Conservation (phyloP, 2,329 filamentous ascomycete genomes). For the Atkinsonella texensis region DNA sequence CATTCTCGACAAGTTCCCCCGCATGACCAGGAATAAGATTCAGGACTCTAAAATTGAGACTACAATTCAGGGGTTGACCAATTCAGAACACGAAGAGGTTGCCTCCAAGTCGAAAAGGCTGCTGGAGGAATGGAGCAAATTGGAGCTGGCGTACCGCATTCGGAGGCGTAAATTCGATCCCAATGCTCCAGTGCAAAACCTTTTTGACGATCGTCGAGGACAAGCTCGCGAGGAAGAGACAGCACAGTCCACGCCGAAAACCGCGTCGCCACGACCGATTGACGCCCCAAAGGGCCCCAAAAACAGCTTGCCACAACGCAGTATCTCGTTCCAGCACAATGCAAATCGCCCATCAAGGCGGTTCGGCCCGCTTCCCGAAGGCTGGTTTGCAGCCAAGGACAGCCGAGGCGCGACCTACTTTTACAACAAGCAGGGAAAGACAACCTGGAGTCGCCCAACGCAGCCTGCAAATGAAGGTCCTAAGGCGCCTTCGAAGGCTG, state of each 20-base stretch:
- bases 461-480: conserved; percentile 52
- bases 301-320: conserved; percentile 46
- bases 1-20: conserved; percentile 78
- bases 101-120: conserved; percentile 57
- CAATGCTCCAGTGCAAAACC: conserved; percentile 43
- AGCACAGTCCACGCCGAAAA: conserved; percentile 25
- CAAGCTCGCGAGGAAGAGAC: conserved; percentile 30
- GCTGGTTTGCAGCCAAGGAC: conserved; percentile 73
- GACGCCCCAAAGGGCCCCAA: conserved; percentile 46
- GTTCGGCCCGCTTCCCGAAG: conserved; percentile 52
- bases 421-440: conserved; percentile 65
- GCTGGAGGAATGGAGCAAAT: conserved; percentile 74
- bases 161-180: conserved; percentile 78
- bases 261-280: conserved; percentile 31
- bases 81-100: conserved; percentile 63
- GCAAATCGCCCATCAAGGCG: conserved; percentile 42
- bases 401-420: conserved; percentile 67
- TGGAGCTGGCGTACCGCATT: conserved; percentile 87
- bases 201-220: conserved; percentile 50
- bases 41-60: conserved; percentile 90
- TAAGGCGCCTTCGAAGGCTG: conserved; percentile 52
- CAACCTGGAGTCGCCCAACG: conserved; percentile 72
- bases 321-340: conserved; percentile 37
- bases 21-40: conserved; percentile 93
- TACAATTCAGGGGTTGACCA: conserved; percentile 56